phyloP scores from a whole-genome alignment of 2,329 filamentous ascomycete genomes.

The Alternaria burnsii region DNA sequence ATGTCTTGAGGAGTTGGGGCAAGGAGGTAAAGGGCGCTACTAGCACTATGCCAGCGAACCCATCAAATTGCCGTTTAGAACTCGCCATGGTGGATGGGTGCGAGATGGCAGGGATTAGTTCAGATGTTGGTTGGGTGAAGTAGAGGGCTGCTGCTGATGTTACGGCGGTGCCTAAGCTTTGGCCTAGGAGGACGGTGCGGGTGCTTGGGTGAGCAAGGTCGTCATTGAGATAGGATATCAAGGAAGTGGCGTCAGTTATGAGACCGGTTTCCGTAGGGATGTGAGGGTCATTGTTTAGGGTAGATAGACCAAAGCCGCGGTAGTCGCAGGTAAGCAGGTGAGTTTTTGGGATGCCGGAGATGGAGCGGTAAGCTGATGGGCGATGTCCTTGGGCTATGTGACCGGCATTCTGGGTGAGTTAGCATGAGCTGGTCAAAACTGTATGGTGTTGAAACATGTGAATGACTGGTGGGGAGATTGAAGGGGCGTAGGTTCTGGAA shows the following conservation, averaged over 20 bases:
- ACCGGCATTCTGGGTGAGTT: conserved; percentile 74
- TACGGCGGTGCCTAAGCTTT: conserved; percentile 89
- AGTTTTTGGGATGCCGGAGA: conserved; percentile 72
- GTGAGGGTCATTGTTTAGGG: conserved; percentile 62
- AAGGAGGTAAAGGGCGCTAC: conserved; percentile 82
- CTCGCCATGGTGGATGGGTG: not conserved
- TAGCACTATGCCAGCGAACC: conserved; percentile 82
- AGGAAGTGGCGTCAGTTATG: conserved; percentile 77
- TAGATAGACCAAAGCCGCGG: conserved; percentile 84
- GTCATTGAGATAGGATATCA: conserved; percentile 76
- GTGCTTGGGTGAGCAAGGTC: conserved; percentile 70
- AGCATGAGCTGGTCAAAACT: conserved; percentile 19
- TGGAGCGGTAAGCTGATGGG: conserved; percentile 77
- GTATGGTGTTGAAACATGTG: conserved; percentile 11
- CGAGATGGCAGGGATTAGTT: conserved; percentile 43
- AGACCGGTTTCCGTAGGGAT: conserved; percentile 80
- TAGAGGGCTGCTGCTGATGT: conserved; percentile 76
- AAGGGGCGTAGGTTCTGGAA: not conserved
- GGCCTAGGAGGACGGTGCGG: conserved; percentile 82
- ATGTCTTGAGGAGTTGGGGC: conserved; percentile 75
- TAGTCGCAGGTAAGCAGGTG: conserved; percentile 93
- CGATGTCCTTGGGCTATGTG: conserved; percentile 82
- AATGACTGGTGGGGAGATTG: not conserved
- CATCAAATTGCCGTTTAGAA: conserved; percentile 34
- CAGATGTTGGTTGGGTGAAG: conserved; percentile 59